These are phyloP conservation scores for Fusarium devonianum DNA, from an alignment of 2,329 filamentous ascomycete species.

Conservation along the genomic window DNA sequence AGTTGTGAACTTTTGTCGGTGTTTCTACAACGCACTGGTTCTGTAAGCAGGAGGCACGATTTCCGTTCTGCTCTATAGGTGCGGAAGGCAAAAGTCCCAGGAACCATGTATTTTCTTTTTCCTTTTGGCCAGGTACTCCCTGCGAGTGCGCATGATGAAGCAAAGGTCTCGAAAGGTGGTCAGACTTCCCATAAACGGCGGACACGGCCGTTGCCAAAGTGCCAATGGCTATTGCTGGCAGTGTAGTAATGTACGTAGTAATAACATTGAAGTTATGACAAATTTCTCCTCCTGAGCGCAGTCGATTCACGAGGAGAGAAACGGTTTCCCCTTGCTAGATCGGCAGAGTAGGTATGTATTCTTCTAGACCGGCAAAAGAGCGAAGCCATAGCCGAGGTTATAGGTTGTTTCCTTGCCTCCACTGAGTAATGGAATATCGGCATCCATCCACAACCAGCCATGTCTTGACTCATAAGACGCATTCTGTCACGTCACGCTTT, in stretches of 20 bases:
- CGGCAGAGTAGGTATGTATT: not conserved
- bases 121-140: slow-evolving; percentile 11
- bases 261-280: too few relatives aligned
- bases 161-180: not conserved
- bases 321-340: not conserved
- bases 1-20: not conserved
- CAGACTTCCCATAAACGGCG: not conserved
- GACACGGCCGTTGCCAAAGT: not conserved
- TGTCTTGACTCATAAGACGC: slow-evolving; percentile 7
- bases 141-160: not conserved
- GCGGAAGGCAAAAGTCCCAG: too few relatives aligned
- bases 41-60: slow-evolving; percentile 2
- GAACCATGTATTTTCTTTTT: too few relatives aligned
- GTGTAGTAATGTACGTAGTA: too few relatives aligned
- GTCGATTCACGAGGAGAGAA: not conserved
- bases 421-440: slow-evolving; percentile 7
- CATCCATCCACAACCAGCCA: slow-evolving; percentile 7
- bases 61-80: too few relatives aligned
- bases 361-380: not conserved
- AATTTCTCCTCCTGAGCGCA: not conserved
- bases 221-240: too few relatives aligned
- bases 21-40: not conserved
- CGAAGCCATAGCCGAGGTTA: slow-evolving; percentile 26
- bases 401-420: too few relatives aligned
- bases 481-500: slow-evolving; percentile 13